A percentile compares a stretch with the other conserved stretches of the same genome.
phyloP scores from a whole-genome alignment of 768 basidiomycete species.

The Leccinum sublutescens region DNA sequence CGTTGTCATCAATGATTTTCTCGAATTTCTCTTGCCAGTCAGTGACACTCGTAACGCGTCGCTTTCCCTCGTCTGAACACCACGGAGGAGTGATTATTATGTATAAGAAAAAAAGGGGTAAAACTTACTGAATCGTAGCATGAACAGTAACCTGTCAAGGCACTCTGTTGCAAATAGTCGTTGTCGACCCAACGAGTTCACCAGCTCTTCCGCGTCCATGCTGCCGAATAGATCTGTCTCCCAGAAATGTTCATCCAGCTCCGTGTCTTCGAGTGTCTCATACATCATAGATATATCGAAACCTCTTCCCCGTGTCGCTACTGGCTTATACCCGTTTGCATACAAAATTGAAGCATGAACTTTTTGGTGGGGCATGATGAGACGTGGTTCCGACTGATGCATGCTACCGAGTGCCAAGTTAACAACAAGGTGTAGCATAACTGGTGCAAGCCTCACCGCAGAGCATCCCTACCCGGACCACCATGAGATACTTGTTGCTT shows the following conservation, averaged over 20 bases:
- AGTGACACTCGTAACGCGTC: not conserved
- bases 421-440: not conserved
- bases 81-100: not conserved
- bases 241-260: conserved; percentile 4
- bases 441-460: conserved; percentile 5
- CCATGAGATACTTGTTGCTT: conserved; percentile 6
- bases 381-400: conserved; percentile 13
- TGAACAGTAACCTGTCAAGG: not conserved
- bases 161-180: not conserved
- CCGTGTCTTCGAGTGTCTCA: not conserved
- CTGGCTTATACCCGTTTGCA: not conserved
- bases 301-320: not conserved
- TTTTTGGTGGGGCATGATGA: not conserved
- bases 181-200: not conserved
- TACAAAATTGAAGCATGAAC: not conserved
- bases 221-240: conserved; percentile 1
- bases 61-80: not conserved
- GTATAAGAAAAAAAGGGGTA: not conserved
- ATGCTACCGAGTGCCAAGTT: not conserved
- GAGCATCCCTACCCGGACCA: not conserved
- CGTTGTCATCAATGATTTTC: not conserved
- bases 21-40: not conserved
- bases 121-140: not conserved
- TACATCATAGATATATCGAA: not conserved
- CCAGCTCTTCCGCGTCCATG: not conserved